These are phyloP conservation scores for Sarocladiaceae sp. DNA, from an alignment of 2,329 filamentous ascomycete species.

Conservation along the genomic window DNA sequence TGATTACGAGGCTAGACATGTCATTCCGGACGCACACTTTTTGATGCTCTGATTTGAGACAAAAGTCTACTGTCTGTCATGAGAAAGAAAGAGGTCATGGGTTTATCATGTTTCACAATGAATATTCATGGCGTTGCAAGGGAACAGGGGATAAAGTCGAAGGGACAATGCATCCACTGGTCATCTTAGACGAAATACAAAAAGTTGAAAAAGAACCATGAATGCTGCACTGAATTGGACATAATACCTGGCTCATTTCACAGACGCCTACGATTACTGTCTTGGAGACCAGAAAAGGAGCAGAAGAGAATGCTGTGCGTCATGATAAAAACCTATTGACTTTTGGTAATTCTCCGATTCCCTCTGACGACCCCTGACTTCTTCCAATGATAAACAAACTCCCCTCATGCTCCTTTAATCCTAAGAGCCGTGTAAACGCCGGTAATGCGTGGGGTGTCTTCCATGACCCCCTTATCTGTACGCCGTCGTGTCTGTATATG, in stretches of 20 bases:
- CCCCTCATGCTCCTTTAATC: conserved; percentile 5
- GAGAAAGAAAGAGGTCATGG: conserved; percentile 3
- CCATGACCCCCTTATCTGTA: background rate
- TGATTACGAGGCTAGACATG: too few species aligned
- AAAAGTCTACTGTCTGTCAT: background rate
- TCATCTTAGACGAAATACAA: conserved; percentile 11
- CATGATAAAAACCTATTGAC: background rate
- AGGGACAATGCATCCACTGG: background rate
- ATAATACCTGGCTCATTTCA: too few species aligned
- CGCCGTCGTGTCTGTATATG: conserved; percentile 2
- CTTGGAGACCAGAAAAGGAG: background rate
- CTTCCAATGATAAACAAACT: conserved; percentile 5
- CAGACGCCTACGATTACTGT: background rate
- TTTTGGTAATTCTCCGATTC: background rate
- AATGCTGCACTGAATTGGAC: too few species aligned
- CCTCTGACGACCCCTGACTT: background rate
- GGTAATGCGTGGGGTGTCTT: conserved; percentile 4
- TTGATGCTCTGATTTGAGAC: background rate
- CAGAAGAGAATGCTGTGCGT: background rate
- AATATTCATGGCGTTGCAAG: conserved; percentile 8
- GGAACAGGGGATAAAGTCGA: background rate
- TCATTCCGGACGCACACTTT: conserved; percentile 1
- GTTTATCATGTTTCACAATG: conserved; percentile 9
- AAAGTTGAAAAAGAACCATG: conserved; percentile 10
- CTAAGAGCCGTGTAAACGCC: conserved; percentile 5